Conservation (phyloP, 495 filamentous ascomycete species). For the Chaetomium fimeti region DNA sequence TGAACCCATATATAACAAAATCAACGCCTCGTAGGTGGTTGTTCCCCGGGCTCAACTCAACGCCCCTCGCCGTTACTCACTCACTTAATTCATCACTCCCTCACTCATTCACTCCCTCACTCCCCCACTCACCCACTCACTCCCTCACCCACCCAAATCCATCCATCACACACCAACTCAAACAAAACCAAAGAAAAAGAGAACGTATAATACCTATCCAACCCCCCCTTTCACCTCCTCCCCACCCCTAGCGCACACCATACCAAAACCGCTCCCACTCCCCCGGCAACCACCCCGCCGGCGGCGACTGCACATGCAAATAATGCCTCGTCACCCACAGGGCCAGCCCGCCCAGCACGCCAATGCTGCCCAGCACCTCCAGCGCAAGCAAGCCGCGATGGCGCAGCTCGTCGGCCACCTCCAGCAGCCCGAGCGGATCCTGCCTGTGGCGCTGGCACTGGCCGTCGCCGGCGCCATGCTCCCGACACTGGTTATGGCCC, state of each 20-base stretch:
- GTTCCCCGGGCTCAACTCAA: not conserved
- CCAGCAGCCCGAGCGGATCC: slow-evolving; percentile 75
- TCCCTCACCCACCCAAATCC: not conserved
- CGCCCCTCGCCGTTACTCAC: too few relatives aligned
- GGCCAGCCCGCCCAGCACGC: slow-evolving; percentile 70
- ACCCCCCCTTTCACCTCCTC: too few relatives aligned
- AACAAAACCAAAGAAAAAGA: not conserved
- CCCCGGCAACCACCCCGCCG: slow-evolving; percentile 27
- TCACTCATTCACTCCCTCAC: not conserved
- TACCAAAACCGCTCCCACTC: slow-evolving; percentile 37
- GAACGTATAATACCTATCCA: not conserved
- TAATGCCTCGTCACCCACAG: slow-evolving; percentile 55
- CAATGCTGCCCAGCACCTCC: slow-evolving; percentile 75
- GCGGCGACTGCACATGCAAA: slow-evolving; percentile 28
- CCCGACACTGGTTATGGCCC: not conserved
- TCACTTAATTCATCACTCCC: too few relatives aligned
- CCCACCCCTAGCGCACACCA: slow-evolving; percentile 6
- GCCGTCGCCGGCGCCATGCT: too few relatives aligned
- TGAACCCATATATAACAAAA: not conserved
- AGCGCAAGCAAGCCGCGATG: slow-evolving; percentile 65
- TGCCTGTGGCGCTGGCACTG: slow-evolving; percentile 35
- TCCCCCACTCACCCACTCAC: not conserved
- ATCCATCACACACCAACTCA: not conserved
- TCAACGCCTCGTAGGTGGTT: not conserved
- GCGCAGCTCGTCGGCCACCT: slow-evolving; percentile 66